Percentiles rank a stretch among this genome's conserved stretches.
These are phyloP conservation scores for Ophiostoma populinum DNA, from an alignment of 2,329 filamentous ascomycete genomes.

Conservation along the genomic window DNA sequence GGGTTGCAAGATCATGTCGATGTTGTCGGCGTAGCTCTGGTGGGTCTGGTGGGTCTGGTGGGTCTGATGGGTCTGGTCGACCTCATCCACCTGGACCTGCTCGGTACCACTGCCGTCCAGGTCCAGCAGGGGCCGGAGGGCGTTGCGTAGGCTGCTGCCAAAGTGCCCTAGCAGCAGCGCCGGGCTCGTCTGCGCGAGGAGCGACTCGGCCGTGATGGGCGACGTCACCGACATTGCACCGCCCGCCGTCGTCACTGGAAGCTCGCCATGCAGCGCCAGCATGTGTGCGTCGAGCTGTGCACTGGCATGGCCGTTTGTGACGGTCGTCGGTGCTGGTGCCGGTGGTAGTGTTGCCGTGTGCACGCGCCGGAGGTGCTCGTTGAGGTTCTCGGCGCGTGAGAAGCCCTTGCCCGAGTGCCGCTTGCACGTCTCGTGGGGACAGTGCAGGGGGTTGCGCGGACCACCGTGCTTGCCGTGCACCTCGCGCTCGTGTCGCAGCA, in stretches of 20 bases:
- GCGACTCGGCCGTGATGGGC: not conserved
- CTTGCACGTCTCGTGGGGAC: constrained; percentile 75
- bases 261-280: not conserved
- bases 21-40: constrained; percentile 1
- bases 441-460: constrained; percentile 73
- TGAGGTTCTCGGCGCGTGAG: constrained; percentile 81
- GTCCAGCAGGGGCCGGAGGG: constrained; percentile 4
- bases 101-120: constrained; percentile 1
- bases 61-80: too few species aligned
- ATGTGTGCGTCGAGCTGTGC: not conserved
- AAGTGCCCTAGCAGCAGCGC: not conserved
- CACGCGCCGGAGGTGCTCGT: constrained; percentile 83
- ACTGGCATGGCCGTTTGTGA: too few species aligned
- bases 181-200: constrained; percentile 1
- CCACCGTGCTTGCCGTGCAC: constrained; percentile 84
- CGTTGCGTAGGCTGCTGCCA: not conserved
- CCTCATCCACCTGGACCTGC: too few species aligned
- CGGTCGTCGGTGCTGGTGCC: not conserved
- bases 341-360: constrained; percentile 32
- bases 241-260: not conserved
- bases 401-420: constrained; percentile 78
- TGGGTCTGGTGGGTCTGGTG: too few species aligned
- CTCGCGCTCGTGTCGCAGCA: constrained; percentile 79
- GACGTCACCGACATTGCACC: not conserved
- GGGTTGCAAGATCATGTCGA: not conserved